Conservation (phyloP, 2,329 filamentous ascomycete species). For the Escovopsis sp. region DNA sequence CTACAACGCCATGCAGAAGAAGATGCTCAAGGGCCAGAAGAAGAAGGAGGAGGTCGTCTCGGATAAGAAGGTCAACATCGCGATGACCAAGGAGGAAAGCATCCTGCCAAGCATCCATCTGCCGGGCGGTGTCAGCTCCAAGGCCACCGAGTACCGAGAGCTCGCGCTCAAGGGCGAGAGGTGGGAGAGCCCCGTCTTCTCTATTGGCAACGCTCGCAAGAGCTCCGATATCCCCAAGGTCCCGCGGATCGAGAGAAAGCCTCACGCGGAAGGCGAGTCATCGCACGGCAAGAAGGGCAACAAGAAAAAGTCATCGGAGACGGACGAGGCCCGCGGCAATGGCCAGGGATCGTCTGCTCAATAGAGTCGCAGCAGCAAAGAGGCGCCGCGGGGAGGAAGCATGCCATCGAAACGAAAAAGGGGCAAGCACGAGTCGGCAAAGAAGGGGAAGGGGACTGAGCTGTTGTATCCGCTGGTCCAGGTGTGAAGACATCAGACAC, state of each 20-base stretch:
- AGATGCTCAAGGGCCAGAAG: constrained; percentile 59
- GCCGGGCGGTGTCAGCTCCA: constrained; percentile 70
- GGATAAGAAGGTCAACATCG: constrained; percentile 50
- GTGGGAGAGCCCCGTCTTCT: constrained; percentile 93
- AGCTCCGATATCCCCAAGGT: constrained; percentile 55
- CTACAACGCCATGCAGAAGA: constrained; percentile 56
- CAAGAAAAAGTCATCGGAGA: constrained; percentile 3
- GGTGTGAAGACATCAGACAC: background rate
- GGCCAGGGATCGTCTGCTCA: constrained; percentile 6
- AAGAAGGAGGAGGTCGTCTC: constrained; percentile 48
- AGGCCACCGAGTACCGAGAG: constrained; percentile 87
- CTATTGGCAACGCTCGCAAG: constrained; percentile 61
- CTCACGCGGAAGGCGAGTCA: constrained; percentile 7
- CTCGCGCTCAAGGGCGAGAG: constrained; percentile 74
- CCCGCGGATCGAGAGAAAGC: constrained; percentile 34
- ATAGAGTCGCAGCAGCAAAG: constrained; percentile 7
- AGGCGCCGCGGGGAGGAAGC: constrained; percentile 1
- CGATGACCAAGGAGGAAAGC: constrained; percentile 59
- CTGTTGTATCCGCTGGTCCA: constrained; percentile 9
- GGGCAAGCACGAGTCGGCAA: constrained; percentile 1
- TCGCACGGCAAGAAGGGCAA: constrained; percentile 6
- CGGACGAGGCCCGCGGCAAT: background rate
- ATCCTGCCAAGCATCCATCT: constrained; percentile 78
- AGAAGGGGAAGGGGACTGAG: constrained; percentile 1
- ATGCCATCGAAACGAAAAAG: constrained; percentile 1